Conservation (phyloP, 345 rosid species). For the Firmiana major region DNA sequence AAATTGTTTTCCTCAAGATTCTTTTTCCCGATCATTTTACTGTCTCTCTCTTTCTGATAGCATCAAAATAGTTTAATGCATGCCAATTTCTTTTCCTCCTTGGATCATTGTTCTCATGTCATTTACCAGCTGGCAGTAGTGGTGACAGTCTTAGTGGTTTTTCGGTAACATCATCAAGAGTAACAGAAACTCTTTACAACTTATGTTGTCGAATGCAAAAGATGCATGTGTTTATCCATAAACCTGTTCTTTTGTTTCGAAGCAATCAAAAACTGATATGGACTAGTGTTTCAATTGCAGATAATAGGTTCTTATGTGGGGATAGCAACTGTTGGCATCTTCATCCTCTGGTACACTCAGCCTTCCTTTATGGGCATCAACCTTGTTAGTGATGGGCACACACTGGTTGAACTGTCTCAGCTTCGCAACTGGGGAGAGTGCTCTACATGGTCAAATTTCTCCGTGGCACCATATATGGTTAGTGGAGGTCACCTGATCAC, state of each 20-base stretch:
- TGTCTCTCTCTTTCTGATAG: background rate
- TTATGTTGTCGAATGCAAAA: background rate
- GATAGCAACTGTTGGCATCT: conserved; percentile 89
- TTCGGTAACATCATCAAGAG: background rate
- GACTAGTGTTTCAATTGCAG: conserved; percentile 27
- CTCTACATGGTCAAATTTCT: conserved; percentile 77
- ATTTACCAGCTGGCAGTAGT: background rate
- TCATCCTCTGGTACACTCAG: conserved; percentile 82
- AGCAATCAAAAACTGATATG: background rate
- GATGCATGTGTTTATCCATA: background rate
- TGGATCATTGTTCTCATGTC: background rate
- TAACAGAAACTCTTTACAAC: background rate
- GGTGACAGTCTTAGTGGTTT: too few species aligned
- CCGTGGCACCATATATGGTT: conserved; percentile 50
- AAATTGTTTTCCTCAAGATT: too few species aligned
- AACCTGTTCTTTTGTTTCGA: background rate
- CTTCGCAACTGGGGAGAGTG: conserved; percentile 81
- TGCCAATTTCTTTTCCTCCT: background rate
- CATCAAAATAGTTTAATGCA: too few species aligned
- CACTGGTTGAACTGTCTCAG: conserved; percentile 61
- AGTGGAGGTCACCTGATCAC: conserved; percentile 47
- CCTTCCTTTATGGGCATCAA: conserved; percentile 74
- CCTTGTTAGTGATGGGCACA: conserved; percentile 70
- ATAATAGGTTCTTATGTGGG: conserved; percentile 89
- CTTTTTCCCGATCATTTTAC: background rate